Conservation (phyloP, 2,329 filamentous ascomycete species). For the Aureobasidium sp. region DNA sequence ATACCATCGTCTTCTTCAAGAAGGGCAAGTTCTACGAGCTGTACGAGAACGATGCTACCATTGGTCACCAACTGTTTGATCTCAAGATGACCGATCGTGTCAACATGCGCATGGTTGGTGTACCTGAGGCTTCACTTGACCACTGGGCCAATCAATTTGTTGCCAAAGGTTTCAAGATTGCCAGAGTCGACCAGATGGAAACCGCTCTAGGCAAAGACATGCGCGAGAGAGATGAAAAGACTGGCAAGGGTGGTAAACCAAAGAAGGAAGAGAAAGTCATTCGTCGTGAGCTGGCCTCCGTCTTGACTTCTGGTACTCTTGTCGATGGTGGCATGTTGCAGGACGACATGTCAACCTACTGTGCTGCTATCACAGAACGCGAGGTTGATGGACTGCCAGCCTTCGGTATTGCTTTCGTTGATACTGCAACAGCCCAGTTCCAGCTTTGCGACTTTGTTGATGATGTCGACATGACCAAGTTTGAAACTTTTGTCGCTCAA, state of each 20-base stretch:
- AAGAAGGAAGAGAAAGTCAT: slow-evolving; percentile 89
- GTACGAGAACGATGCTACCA: slow-evolving; percentile 94
- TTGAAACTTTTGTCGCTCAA: slow-evolving; percentile 94
- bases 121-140: slow-evolving; percentile 90
- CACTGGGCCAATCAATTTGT: slow-evolving; percentile 98
- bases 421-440: slow-evolving; percentile 93
- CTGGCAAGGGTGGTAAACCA: slow-evolving; percentile 43
- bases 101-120: slow-evolving; percentile 99
- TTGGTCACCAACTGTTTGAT: slow-evolving; percentile 94
- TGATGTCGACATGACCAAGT: slow-evolving; percentile 88
- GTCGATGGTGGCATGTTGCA: slow-evolving; percentile 96
- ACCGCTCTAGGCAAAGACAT: slow-evolving; percentile 95
- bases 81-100: slow-evolving; percentile 95
- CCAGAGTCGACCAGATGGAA: slow-evolving; percentile 92
- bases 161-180: slow-evolving; percentile 95
- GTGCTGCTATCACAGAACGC: slow-evolving; percentile 76
- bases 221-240: slow-evolving; percentile 72
- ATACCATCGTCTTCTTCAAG: slow-evolving; percentile 98
- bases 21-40: slow-evolving; percentile 99
- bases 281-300: slow-evolving; percentile 78
- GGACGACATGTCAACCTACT: slow-evolving; percentile 95
- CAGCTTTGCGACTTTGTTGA: slow-evolving; percentile 88
- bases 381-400: slow-evolving; percentile 65
- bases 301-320: slow-evolving; percentile 85
- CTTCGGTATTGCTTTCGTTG: slow-evolving; percentile 90